These are phyloP conservation scores for Thermothielavioides terrestris DNA, from an alignment of 495 filamentous ascomycete genomes.

Conservation along the genomic window DNA sequence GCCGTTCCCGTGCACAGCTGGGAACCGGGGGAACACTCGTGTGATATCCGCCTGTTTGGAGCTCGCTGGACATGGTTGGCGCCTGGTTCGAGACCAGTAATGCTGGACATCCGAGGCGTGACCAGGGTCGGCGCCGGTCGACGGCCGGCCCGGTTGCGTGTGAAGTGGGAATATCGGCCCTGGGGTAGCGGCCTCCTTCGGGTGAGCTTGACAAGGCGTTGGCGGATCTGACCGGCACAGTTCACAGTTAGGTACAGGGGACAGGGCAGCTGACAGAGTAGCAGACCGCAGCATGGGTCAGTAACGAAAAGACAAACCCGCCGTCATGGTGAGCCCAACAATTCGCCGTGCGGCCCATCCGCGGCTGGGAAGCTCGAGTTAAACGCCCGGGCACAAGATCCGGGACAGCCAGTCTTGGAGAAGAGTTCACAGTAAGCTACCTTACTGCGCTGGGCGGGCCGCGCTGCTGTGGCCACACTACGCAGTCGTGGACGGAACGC, in stretches of 20 bases:
- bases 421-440: too few species aligned
- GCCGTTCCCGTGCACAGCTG: background rate
- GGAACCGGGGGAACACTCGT: background rate
- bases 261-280: too few species aligned
- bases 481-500: background rate
- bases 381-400: background rate
- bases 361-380: background rate
- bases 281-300: too few species aligned
- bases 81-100: too few species aligned
- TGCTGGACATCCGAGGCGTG: slow-evolving; percentile 10
- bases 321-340: too few species aligned
- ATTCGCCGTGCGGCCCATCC: too few species aligned
- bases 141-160: slow-evolving; percentile 15
- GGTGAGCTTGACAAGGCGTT: background rate
- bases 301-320: too few species aligned
- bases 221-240: background rate
- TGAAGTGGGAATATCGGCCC: slow-evolving; percentile 9
- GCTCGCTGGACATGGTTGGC: background rate
- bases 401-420: background rate
- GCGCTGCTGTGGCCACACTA: too few species aligned
- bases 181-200: background rate
- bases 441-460: too few species aligned
- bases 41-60: background rate
- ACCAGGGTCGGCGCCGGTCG: slow-evolving; percentile 7
- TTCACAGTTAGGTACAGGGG: too few species aligned